A percentile compares a stretch with the other conserved stretches of the same genome.
phyloP scores from a whole-genome alignment of 1,139 yeast genomes.

The Yamadazyma friedrichii region DNA sequence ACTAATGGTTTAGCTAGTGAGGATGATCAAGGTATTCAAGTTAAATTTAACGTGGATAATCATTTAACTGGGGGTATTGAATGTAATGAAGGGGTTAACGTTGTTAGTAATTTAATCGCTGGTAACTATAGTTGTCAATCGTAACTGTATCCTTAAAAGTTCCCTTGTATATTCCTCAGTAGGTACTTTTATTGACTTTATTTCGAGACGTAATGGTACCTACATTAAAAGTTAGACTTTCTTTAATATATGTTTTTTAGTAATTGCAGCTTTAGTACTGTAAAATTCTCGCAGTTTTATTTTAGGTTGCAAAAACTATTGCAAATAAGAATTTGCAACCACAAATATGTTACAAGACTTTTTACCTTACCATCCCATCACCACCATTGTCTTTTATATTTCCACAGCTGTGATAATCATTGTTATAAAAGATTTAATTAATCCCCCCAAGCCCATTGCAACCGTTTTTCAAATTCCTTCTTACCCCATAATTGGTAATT shows the following conservation, averaged over 20 bases:
- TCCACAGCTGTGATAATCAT: not conserved
- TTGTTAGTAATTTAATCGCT: slow-evolving; percentile 15
- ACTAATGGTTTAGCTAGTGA: slow-evolving; percentile 63
- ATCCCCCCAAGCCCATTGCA: not conserved
- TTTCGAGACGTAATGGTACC: no score
- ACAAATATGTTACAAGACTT: slow-evolving; percentile 4
- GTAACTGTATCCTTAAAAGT: not conserved
- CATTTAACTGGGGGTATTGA: slow-evolving; percentile 14
- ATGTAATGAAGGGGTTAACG: slow-evolving; percentile 12
- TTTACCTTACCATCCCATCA: not conserved
- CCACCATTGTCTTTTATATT: not conserved
- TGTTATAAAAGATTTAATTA: not conserved
- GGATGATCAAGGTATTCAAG: slow-evolving; percentile 67
- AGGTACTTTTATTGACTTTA: no score
- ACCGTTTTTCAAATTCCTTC: slow-evolving; percentile 38
- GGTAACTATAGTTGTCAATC: slow-evolving; percentile 15
- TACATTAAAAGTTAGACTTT: no score
- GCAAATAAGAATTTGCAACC: slow-evolving; percentile 1
- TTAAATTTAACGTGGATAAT: slow-evolving; percentile 50
- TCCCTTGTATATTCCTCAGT: not conserved
- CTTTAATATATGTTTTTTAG: no score
- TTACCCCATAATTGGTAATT: slow-evolving; percentile 54
- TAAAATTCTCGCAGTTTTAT: no score
- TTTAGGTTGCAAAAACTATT: not conserved
- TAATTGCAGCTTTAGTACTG: no score